A percentile compares a stretch with the other conserved stretches of the same genome.
Conservation (phyloP, 75 land plant genomes). For the Adiantum capillusveneris region DNA sequence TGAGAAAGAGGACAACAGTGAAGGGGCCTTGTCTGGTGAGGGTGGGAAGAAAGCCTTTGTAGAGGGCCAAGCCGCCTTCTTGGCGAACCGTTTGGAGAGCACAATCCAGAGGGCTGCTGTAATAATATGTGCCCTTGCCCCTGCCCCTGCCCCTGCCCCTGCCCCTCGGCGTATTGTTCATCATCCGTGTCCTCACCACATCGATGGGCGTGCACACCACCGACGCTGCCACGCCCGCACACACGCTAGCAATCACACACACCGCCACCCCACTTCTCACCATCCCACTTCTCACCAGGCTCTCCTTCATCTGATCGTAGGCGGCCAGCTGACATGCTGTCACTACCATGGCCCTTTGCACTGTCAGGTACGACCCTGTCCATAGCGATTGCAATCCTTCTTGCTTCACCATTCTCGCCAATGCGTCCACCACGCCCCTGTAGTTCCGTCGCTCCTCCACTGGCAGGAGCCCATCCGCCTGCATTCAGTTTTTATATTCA, state of each 20-base stretch:
- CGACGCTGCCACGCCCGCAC: conserved; percentile 24
- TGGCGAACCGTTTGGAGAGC: conserved; percentile 13
- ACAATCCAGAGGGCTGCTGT: conserved; percentile 17
- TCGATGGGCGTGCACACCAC: conserved; percentile 31
- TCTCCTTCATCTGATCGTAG: conserved; percentile 18
- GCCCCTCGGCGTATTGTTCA: conserved; percentile 11
- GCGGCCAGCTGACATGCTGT: conserved; percentile 28
- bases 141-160: too few species aligned
- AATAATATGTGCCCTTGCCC: too few species aligned
- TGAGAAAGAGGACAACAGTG: conserved; percentile 9
- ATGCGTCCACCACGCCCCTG: conserved; percentile 20
- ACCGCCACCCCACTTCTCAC: conserved; percentile 16
- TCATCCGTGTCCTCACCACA: conserved; percentile 25
- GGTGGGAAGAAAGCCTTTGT: conserved; percentile 23
- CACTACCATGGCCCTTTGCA: conserved; percentile 29
- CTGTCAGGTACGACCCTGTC: conserved; percentile 16
- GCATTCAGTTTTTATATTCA: too few species aligned
- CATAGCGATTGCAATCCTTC: conserved; percentile 21
- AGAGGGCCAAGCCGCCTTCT: conserved; percentile 17
- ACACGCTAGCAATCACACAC: conserved; percentile 17
- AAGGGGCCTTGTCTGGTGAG: conserved; percentile 22
- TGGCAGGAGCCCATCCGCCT: conserved; percentile 30
- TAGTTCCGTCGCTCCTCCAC: conserved; percentile 19
- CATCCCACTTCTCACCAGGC: conserved; percentile 1
- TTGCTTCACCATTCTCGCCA: conserved; percentile 20